A percentile compares a stretch with the other conserved stretches of the same genome.
phyloP scores from a whole-genome alignment of 225 moss, liverwort and hornwort species.

The Polytrichum formosum region DNA sequence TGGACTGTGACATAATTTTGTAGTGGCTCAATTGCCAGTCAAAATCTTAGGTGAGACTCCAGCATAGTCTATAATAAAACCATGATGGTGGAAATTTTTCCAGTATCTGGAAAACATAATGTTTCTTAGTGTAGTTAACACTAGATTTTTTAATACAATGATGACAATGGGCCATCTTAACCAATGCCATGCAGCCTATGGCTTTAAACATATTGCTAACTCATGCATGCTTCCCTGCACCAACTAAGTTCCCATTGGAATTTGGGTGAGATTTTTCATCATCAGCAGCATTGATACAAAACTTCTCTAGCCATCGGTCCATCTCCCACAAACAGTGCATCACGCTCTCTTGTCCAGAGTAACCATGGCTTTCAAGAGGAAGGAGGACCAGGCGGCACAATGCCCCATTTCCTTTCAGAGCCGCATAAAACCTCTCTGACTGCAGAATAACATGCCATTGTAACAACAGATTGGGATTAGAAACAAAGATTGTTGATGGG shows the following conservation, averaged over 20 bases:
- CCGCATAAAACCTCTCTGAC: slow-evolving; percentile 93
- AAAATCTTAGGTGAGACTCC: too few species aligned
- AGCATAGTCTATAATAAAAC: too few species aligned
- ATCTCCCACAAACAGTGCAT: slow-evolving; percentile 99
- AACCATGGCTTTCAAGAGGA: slow-evolving; percentile 90
- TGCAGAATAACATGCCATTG: slow-evolving; percentile 29
- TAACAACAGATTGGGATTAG: neutral
- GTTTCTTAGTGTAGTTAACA: too few species aligned
- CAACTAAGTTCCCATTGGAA: slow-evolving; percentile 46
- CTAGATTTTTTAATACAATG: neutral
- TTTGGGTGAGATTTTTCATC: slow-evolving; percentile 14
- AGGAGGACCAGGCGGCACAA: slow-evolving; percentile 87
- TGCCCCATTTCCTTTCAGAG: slow-evolving; percentile 91
- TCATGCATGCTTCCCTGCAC: slow-evolving; percentile 33
- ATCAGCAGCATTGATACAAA: slow-evolving; percentile 48
- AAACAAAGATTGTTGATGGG: too few species aligned
- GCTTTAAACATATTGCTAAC: neutral
- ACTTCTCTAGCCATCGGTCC: slow-evolving; percentile 92
- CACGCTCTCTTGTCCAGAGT: slow-evolving; percentile 85
- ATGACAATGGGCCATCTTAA: slow-evolving; percentile 5
- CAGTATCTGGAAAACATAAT: too few species aligned
- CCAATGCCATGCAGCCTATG: neutral
- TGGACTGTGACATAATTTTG: too few species aligned
- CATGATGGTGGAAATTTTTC: too few species aligned
- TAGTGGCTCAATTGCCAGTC: too few species aligned